Conservation (phyloP, 2,329 filamentous ascomycete species). For the Apiospora saccharicola region DNA sequence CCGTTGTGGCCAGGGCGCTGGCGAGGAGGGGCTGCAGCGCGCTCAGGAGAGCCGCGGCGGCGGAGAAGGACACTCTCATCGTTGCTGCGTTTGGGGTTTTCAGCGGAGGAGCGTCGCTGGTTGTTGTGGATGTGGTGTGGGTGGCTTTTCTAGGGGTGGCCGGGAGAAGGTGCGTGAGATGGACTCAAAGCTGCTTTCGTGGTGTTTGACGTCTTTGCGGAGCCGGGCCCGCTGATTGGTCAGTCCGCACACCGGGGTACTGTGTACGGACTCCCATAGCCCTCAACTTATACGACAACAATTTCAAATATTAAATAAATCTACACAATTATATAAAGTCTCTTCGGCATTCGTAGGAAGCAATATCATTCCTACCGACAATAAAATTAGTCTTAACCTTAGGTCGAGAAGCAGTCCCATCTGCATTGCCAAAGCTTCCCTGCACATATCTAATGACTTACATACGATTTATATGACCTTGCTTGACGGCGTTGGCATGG, state of each 20-base stretch:
- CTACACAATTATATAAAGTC: too few relatives aligned
- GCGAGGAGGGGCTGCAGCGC: conserved; percentile 40
- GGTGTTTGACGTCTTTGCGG: conserved; percentile 15
- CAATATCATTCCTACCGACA: neutral
- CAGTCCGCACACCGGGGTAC: neutral
- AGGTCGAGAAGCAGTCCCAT: too few relatives aligned
- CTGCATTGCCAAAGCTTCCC: too few relatives aligned
- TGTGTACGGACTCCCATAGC: neutral
- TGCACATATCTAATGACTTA: too few relatives aligned
- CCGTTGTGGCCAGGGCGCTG: conserved; percentile 37
- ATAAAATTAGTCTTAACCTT: neutral
- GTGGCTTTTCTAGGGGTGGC: neutral
- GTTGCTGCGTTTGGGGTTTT: neutral
- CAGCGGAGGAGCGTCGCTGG: neutral
- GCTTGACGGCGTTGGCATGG: too few relatives aligned
- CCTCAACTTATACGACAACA: neutral
- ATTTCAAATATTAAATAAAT: neutral
- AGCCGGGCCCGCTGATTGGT: conserved; percentile 3
- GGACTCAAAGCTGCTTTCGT: conserved; percentile 10
- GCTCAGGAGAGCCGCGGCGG: conserved; percentile 6
- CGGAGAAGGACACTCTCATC: neutral
- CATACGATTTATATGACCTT: too few relatives aligned
- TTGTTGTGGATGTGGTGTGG: neutral
- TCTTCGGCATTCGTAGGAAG: too few relatives aligned
- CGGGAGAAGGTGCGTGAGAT: neutral